Conservation (phyloP, 805 yeast genomes). For the Schwanniomyces pseudopolymorphus region DNA sequence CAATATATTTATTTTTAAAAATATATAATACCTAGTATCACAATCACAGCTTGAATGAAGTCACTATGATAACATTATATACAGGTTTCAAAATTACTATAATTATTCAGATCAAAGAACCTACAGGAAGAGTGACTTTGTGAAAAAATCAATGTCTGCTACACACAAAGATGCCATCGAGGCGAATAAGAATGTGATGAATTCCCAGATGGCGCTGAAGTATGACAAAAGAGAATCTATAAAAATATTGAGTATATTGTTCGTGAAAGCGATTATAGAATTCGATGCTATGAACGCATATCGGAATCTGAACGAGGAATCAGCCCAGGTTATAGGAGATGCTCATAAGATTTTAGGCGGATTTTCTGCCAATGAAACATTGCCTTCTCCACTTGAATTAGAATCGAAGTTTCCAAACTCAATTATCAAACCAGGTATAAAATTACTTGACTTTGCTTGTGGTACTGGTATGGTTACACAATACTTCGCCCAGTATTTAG, state of each 20-base stretch:
- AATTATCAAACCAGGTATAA: constrained; percentile 19
- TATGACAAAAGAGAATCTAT: constrained; percentile 23
- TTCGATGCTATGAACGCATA: constrained; percentile 12
- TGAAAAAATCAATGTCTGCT: constrained; percentile 5
- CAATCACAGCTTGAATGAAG: too few relatives aligned
- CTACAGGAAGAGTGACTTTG: neutral
- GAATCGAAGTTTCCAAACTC: constrained; percentile 8
- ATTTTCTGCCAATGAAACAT: constrained; percentile 5
- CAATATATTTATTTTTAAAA: too few relatives aligned
- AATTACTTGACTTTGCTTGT: constrained; percentile 42
- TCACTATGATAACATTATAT: too few relatives aligned
- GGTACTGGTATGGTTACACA: constrained; percentile 41
- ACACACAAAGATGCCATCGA: constrained; percentile 22
- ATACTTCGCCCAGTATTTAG: constrained; percentile 29
- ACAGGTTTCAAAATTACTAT: neutral
- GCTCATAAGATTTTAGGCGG: constrained; percentile 10
- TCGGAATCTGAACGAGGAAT: constrained; percentile 13
- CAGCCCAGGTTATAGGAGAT: constrained; percentile 13
- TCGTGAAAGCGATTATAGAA: constrained; percentile 18
- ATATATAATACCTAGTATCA: too few relatives aligned
- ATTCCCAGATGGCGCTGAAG: constrained; percentile 13
- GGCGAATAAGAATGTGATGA: constrained; percentile 19
- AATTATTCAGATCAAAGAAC: neutral
- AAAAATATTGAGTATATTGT: constrained; percentile 14
- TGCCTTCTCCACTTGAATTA: constrained; percentile 12